Percentiles rank a stretch among this genome's conserved stretches.
phyloP scores from a whole-genome alignment of 768 basidiomycete species.

The Tricholoma hemisulphureum region DNA sequence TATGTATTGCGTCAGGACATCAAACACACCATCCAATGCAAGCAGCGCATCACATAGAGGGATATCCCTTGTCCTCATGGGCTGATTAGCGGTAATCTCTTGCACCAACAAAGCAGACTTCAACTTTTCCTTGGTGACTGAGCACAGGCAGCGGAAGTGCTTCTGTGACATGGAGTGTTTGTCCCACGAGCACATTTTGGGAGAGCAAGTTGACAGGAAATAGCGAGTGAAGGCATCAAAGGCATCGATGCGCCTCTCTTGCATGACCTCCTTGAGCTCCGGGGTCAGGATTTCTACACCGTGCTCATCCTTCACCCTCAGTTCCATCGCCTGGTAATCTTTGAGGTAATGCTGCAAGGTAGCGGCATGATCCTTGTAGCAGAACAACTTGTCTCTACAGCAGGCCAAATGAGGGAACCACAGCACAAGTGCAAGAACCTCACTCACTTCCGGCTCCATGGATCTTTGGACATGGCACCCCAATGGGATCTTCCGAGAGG shows the following conservation, averaged over 20 bases:
- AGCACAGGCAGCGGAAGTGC: not conserved
- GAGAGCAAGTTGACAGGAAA: not conserved
- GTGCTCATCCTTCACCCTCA: not conserved
- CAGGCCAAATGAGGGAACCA: not conserved
- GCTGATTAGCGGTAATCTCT: too few relatives aligned
- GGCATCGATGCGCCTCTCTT: not conserved
- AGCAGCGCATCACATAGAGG: not conserved
- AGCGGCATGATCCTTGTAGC: not conserved
- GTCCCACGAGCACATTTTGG: not conserved
- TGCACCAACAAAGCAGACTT: not conserved
- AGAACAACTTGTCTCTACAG: not conserved
- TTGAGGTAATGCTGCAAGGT: not conserved
- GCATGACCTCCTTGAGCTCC: not conserved
- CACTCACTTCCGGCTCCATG: not conserved
- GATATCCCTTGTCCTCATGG: not conserved
- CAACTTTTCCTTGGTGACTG: not conserved
- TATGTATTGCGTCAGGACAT: too few relatives aligned
- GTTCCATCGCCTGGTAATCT: not conserved
- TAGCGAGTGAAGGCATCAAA: not conserved
- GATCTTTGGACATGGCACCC: not conserved
- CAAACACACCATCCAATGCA: too few relatives aligned
- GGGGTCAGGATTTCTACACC: not conserved
- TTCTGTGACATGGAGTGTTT: not conserved
- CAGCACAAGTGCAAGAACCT: not conserved
- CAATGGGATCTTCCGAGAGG: not conserved